These are phyloP conservation scores for Strobilomyces confusus DNA, from an alignment of 768 basidiomycete species.

Conservation along the genomic window DNA sequence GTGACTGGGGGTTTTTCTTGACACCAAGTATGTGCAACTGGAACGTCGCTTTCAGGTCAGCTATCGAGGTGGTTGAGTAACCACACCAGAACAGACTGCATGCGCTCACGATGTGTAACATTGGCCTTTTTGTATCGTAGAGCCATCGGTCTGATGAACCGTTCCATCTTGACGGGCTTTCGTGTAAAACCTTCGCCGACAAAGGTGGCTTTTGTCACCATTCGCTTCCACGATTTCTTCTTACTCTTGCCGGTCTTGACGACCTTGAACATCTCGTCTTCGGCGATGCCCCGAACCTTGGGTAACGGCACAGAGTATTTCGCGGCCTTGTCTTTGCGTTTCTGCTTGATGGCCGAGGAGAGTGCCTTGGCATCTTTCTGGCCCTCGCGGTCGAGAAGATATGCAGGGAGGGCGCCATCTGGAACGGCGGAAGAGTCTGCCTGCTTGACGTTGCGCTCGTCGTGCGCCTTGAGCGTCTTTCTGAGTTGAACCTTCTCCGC, in stretches of 20 bases:
- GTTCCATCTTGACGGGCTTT: slow-evolving; percentile 98
- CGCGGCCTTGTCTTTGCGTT: slow-evolving; percentile 97
- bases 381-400: slow-evolving; percentile 95
- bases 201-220: slow-evolving; percentile 99
- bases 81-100: background rate
- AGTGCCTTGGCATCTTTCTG: slow-evolving; percentile 97
- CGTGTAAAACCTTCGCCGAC: slow-evolving; percentile 97
- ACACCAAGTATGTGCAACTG: slow-evolving; percentile 96
- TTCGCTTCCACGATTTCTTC: slow-evolving; percentile 96
- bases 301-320: slow-evolving; percentile 97
- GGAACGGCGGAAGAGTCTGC: slow-evolving; percentile 77
- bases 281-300: slow-evolving; percentile 95
- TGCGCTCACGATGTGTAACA: slow-evolving; percentile 89
- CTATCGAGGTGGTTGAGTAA: slow-evolving; percentile 37
- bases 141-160: slow-evolving; percentile 97
- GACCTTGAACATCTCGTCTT: slow-evolving; percentile 99
- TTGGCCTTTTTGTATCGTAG: slow-evolving; percentile 97
- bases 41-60: slow-evolving; percentile 97
- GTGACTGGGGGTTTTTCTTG: slow-evolving; percentile 99
- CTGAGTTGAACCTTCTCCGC: slow-evolving; percentile 98
- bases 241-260: slow-evolving; percentile 96
- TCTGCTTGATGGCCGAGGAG: slow-evolving; percentile 95
- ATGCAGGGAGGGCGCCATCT: slow-evolving; percentile 91
- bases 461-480: slow-evolving; percentile 99
- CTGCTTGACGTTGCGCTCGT: slow-evolving; percentile 97